Conservation (phyloP, 2,329 filamentous ascomycete species). For the Grosmannia penicillata region DNA sequence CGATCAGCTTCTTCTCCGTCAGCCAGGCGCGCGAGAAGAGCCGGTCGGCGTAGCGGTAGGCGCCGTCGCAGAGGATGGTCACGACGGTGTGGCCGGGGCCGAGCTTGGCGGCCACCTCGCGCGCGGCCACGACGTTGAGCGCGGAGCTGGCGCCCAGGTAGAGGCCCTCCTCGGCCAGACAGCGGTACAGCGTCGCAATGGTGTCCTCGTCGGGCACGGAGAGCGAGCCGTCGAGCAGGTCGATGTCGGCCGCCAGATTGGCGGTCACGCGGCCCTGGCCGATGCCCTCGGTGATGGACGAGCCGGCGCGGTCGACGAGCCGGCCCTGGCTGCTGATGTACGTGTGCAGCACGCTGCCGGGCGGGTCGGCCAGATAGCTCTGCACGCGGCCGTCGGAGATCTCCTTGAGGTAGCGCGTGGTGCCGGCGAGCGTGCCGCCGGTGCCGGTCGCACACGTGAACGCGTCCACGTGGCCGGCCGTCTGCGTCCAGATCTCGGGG, state of each 20-base stretch:
- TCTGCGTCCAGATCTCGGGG: slow-evolving; percentile 95
- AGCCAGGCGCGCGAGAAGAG: slow-evolving; percentile 90
- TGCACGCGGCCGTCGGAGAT: slow-evolving; percentile 65
- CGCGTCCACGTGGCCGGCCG: slow-evolving; percentile 68
- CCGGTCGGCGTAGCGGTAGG: slow-evolving; percentile 91
- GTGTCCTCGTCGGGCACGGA: slow-evolving; percentile 84
- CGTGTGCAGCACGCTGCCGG: slow-evolving; percentile 81
- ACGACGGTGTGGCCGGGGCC: slow-evolving; percentile 84
- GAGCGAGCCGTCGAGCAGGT: slow-evolving; percentile 69
- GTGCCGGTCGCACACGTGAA: slow-evolving; percentile 95
- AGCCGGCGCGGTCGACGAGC: slow-evolving; percentile 65
- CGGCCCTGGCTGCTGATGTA: slow-evolving; percentile 80
- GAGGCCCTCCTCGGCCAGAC: slow-evolving; percentile 86
- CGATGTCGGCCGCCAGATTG: slow-evolving; percentile 76
- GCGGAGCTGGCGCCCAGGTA: slow-evolving; percentile 91
- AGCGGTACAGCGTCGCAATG: slow-evolving; percentile 95
- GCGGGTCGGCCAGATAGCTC: slow-evolving; percentile 83
- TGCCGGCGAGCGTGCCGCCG: slow-evolving; percentile 77
- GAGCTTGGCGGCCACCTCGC: slow-evolving; percentile 82
- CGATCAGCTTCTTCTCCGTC: slow-evolving; percentile 66
- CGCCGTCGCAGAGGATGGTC: slow-evolving; percentile 86
- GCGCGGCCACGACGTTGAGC: slow-evolving; percentile 88
- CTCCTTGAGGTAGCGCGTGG: slow-evolving; percentile 79
- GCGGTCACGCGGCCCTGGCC: slow-evolving; percentile 95
- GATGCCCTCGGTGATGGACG: slow-evolving; percentile 94